phyloP scores from a whole-genome alignment of 202 grass and related monocot species.

The Digitaria exilis region DNA sequence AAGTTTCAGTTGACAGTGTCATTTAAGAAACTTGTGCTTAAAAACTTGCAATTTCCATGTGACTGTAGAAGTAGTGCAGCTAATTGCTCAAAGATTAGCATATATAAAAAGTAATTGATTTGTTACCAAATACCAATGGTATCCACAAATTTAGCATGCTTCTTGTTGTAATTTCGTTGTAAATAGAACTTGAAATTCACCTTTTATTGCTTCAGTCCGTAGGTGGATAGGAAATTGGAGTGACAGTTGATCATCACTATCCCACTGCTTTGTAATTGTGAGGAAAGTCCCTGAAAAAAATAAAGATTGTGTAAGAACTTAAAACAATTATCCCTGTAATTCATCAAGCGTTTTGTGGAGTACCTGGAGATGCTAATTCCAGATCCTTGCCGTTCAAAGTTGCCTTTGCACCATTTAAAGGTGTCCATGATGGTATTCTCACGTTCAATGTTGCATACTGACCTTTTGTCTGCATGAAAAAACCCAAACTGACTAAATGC shows the following conservation, averaged over 20 bases:
- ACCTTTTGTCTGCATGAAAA: conserved; percentile 46
- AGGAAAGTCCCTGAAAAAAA: conserved; percentile 68
- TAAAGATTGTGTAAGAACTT: not conserved
- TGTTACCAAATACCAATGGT: not conserved
- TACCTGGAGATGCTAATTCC: conserved; percentile 65
- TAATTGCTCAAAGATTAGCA: not conserved
- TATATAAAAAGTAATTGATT: not conserved
- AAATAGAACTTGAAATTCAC: conserved; percentile 23
- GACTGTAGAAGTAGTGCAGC: not conserved
- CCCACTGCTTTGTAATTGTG: conserved; percentile 63
- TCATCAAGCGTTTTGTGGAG: not conserved
- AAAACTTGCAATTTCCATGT: not conserved
- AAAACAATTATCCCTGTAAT: not conserved
- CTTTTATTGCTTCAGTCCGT: conserved; percentile 79
- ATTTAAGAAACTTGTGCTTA: not conserved
- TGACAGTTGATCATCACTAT: conserved; percentile 52
- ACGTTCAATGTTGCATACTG: conserved; percentile 63
- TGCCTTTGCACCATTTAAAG: conserved; percentile 53
- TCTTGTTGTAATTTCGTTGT: not conserved
- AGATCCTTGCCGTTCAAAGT: conserved; percentile 66
- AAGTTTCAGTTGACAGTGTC: conserved; percentile 20
- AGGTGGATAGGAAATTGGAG: conserved; percentile 66
- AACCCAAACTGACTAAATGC: not conserved
- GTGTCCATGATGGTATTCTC: conserved; percentile 84
- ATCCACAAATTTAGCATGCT: not conserved